A percentile compares a stretch with the other conserved stretches of the same genome.
phyloP scores from a whole-genome alignment of 148 eudicot species.

The Camellia granthamiana region DNA sequence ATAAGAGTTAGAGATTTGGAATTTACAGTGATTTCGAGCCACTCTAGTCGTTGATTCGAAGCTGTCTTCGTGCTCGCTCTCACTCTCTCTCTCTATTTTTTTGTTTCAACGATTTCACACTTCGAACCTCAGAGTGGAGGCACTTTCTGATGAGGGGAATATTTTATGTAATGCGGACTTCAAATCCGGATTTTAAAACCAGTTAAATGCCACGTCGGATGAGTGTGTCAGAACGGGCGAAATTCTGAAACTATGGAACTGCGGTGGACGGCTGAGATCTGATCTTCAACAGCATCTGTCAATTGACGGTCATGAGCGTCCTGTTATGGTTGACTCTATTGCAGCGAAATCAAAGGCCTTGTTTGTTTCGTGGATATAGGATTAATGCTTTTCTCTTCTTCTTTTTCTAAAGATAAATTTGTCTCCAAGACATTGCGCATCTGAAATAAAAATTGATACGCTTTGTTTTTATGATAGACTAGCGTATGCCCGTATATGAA shows the following conservation, averaged over 20 bases:
- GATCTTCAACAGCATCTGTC: background rate
- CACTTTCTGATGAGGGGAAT: background rate
- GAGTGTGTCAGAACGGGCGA: background rate
- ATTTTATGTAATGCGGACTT: slow-evolving; percentile 36
- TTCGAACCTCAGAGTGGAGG: slow-evolving; percentile 1
- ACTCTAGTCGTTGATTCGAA: slow-evolving; percentile 1
- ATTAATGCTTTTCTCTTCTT: too few species aligned
- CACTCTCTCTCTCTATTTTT: slow-evolving; percentile 20
- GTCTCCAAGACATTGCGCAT: too few species aligned
- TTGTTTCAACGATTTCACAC: slow-evolving; percentile 8
- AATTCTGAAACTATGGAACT: background rate
- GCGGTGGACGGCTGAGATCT: slow-evolving; percentile 25
- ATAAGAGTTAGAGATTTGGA: background rate
- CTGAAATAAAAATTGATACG: too few species aligned
- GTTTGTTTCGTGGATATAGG: too few species aligned
- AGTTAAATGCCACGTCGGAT: slow-evolving; percentile 39
- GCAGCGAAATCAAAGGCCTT: too few species aligned
- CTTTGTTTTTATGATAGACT: too few species aligned
- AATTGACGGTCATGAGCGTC: background rate
- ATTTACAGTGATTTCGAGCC: slow-evolving; percentile 34
- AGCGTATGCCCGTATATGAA: too few species aligned
- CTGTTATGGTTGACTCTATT: too few species aligned
- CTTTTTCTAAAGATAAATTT: too few species aligned
- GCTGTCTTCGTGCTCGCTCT: slow-evolving; percentile 13
- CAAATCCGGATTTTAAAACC: slow-evolving; percentile 48